Conservation (phyloP, 2,329 filamentous ascomycete species). For the Calcarisporium arbuscula region DNA sequence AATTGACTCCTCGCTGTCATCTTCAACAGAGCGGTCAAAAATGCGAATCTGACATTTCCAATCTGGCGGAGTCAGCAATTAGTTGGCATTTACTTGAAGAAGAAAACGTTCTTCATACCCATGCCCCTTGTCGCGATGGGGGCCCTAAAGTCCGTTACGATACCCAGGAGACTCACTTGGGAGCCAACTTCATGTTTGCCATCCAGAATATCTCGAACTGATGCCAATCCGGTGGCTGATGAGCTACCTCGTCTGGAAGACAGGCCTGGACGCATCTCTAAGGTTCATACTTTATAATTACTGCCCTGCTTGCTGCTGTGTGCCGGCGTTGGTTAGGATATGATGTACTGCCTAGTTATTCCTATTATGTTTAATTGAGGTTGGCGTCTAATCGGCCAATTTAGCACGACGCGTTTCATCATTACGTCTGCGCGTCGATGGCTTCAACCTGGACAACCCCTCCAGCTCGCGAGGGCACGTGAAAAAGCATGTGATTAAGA, state of each 20-base stretch:
- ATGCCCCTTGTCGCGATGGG: slow-evolving; percentile 43
- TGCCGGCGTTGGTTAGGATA: too few species aligned
- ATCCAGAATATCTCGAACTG: slow-evolving; percentile 38
- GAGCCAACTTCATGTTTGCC: slow-evolving; percentile 19
- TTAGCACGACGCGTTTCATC: too few species aligned
- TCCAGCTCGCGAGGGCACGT: slow-evolving; percentile 19
- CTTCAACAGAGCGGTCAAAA: slow-evolving; percentile 50
- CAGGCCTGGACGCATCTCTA: too few species aligned
- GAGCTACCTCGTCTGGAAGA: too few species aligned
- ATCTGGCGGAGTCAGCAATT: slow-evolving; percentile 32
- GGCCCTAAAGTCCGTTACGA: slow-evolving; percentile 59
- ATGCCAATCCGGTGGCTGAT: slow-evolving; percentile 17
- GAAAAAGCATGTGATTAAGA: slow-evolving; percentile 13
- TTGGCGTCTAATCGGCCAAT: too few species aligned
- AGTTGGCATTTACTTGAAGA: background rate
- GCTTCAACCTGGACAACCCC: too few species aligned
- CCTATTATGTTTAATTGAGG: too few species aligned
- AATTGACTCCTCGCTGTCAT: slow-evolving; percentile 29
- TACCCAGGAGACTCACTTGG: slow-evolving; percentile 57
- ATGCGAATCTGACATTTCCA: slow-evolving; percentile 56
- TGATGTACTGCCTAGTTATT: too few species aligned
- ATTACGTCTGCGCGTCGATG: too few species aligned
- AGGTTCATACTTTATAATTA: too few species aligned
- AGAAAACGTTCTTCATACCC: slow-evolving; percentile 34
- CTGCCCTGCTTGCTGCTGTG: too few species aligned